A percentile compares a stretch with the other conserved stretches of the same genome.
phyloP scores from a whole-genome alignment of 257 asterid genomes.

The Solanum virginianum region DNA sequence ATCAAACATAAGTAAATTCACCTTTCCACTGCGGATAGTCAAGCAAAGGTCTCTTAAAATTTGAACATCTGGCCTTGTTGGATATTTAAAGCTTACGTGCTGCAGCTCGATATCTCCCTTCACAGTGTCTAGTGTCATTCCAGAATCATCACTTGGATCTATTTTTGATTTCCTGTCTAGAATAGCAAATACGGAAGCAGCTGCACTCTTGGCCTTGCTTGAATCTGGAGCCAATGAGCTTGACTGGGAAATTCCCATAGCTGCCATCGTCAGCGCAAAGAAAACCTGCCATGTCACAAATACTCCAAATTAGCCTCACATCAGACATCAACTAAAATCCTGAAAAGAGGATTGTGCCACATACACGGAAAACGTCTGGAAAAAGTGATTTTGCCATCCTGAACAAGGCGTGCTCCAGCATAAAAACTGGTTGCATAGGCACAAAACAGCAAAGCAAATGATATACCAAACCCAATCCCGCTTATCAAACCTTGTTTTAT shows the following conservation, averaged over 20 bases:
- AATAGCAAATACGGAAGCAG: slow-evolving; percentile 64
- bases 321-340: background rate
- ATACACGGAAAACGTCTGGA: slow-evolving; percentile 63
- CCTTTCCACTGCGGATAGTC: slow-evolving; percentile 77
- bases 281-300: slow-evolving; percentile 51
- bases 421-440: slow-evolving; percentile 81
- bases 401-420: slow-evolving; percentile 77
- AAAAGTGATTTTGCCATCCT: slow-evolving; percentile 61
- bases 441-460: slow-evolving; percentile 42
- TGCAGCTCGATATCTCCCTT: slow-evolving; percentile 72
- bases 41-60: slow-evolving; percentile 52
- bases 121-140: slow-evolving; percentile 46
- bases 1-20: background rate
- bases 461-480: slow-evolving; percentile 59
- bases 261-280: slow-evolving; percentile 79
- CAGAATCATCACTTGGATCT: slow-evolving; percentile 75
- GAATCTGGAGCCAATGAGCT: slow-evolving; percentile 85
- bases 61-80: slow-evolving; percentile 69
- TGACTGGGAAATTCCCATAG: slow-evolving; percentile 75
- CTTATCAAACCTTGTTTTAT: background rate
- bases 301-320: background rate
- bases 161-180: slow-evolving; percentile 60
- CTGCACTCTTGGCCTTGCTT: slow-evolving; percentile 67
- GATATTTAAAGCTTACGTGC: slow-evolving; percentile 69
- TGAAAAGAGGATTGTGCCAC: background rate